Base-by-base conservation (phyloP, 768 basidiomycete genomes). In the Agaricus bisporus region DNA sequence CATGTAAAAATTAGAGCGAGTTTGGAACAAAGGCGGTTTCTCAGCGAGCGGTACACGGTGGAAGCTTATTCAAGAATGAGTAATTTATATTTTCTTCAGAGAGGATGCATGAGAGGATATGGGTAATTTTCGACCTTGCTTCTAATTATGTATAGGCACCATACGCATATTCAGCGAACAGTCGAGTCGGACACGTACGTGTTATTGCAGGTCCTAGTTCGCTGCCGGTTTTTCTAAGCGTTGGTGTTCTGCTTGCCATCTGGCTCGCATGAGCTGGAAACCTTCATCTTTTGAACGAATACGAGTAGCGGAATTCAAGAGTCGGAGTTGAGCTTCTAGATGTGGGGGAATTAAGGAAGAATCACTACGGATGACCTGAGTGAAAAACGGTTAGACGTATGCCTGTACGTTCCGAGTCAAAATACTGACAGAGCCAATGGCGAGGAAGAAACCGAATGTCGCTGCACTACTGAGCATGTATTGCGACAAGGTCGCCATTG, bases 401-500 rank as follows among this genome's bases (percentile, higher is more conserved):
- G 52, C 49, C 20, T 36, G 49, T 25, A 17, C 43, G 20, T 38
- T n/a, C 8, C 14, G 20, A 22, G 29, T 46, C 26, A 12, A 28
- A 14, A 29, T 26, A 55, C 83, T 62, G 64, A 95, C 93, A 28
- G 93, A 93, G 64, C 92, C 89, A 63, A 97, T 91, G 38, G 92
- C 82, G 56, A 98, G 85, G 85, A 98, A 98, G 75, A 98, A 98
- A 2, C 86, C 87, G 68, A 99, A 98, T 0, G 95, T 97, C 7
- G 95, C 95, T 5, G 91, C 95, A 61, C 95, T 98, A 63, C 91
- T 91, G 26, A 98, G 81, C 97, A 99, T 99, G 69, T 98, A 98
- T 63, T 95, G 92, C 12, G 95, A 95, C 48, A 99, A 81, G 1
- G 97, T 97, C 4, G 91, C 86, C 22, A 98, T 74, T 47, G 83